Evolutionary conservation across 2,329 filamentous ascomycete species (phyloP), one percentile per base, ranked within the genome.

Genomic region (Neodidymelliopsis sp.): DNA sequence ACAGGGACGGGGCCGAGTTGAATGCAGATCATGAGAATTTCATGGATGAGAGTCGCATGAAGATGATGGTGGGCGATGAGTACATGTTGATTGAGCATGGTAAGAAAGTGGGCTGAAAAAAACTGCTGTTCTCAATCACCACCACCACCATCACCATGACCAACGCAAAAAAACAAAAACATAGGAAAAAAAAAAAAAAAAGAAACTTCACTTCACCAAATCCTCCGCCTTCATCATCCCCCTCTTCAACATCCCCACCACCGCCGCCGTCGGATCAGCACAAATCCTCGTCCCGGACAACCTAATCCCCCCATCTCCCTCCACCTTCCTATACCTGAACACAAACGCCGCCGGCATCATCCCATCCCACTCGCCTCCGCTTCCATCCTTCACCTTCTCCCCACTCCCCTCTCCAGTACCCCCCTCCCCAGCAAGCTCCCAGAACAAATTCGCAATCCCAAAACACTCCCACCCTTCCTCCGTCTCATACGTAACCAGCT

Each of bases 21-120:
- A 69, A 64, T 23, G 47, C 49, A 6, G 69, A 74, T 42, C 70
- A 74, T 31, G 67, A 66, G 27, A 73, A 72, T 50, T 74, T 73
- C 59, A 73, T 74, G 70, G 67, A 71, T 42, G 70, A 72, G 46
- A 66, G 57, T 30, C 66, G 71, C 54, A 74, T 74, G 69, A 66
- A 69, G 58, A 77, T 78, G 74, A 75, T 77, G 74, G 73, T 76
- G 12, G 74, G 76, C 4, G 76, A 78, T 50, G 74, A 78, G 58
- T 75, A 70, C 49, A 67, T 75, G 62, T 55, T 75, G 22, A 68
- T 75, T 20, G 66, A 73, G 15, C 57, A 72, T 38, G 69, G 72
- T 7, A 47, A 67, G 31, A 71, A 65, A 28, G 60, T 71, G 13
- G 53, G 24, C n/a, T 60, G 44, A 35, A 12, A n/a, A n/a, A n/a